A percentile compares a stretch with the other conserved stretches of the same genome.
Conservation (phyloP, 78 protist species). For the Dictyostelium firmibasis region DNA sequence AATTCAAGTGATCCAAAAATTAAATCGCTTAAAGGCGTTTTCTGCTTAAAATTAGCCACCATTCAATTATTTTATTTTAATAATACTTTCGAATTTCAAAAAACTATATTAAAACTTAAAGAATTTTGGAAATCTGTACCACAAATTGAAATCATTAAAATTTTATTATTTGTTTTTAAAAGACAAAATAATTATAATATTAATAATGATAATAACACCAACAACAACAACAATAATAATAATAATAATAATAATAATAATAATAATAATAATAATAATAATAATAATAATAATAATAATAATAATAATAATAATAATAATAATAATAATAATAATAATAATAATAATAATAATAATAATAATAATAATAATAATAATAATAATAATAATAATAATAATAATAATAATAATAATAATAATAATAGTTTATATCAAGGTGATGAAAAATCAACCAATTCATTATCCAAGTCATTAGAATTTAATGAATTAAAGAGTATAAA, state of each 20-base stretch:
- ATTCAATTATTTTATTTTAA: conserved; percentile 6
- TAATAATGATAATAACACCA: no score
- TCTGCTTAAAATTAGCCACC: conserved; percentile 35
- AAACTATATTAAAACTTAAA: background rate
- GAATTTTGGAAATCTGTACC: background rate
- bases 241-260: no score
- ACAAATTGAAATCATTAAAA: background rate
- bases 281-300: no score
- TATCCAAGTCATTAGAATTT: background rate
- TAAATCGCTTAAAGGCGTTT: background rate
- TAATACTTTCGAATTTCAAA: background rate
- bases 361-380: no score
- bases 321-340: no score
- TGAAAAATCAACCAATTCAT: background rate
- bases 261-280: no score
- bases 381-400: background rate
- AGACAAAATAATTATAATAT: no score
- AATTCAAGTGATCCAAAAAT: background rate
- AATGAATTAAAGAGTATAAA: background rate
- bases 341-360: no score
- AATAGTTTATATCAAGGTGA: background rate
- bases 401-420: background rate
- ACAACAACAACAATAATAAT: no score
- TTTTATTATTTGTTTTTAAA: no score
- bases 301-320: no score